Percentiles rank a stretch among this genome's conserved stretches.
Evolutionary conservation across 2,329 filamentous ascomycete genomes (phyloP).

Genomic region (Helminthosporium solani): DNA sequence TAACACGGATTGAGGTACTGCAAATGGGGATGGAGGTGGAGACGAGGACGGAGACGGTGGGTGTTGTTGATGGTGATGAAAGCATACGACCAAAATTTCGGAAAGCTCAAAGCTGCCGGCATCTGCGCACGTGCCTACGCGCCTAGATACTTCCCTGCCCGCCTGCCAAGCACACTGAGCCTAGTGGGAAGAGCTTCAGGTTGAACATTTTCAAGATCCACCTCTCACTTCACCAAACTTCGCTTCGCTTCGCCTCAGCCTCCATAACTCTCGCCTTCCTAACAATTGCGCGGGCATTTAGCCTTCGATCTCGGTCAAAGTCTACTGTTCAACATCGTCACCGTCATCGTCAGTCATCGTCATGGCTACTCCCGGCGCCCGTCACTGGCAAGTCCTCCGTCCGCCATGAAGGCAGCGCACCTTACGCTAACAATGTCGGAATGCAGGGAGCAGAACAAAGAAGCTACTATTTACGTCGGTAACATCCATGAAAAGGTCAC

Average conservation of each 20-base stretch:
- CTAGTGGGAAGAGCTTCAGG: conserved; percentile 6
- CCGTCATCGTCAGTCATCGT: no score
- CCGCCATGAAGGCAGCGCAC: neutral
- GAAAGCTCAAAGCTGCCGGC: conserved; percentile 1
- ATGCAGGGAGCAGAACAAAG: conserved; percentile 83
- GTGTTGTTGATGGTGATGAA: conserved; percentile 5
- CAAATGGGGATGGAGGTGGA: conserved; percentile 6
- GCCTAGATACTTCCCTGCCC: no score
- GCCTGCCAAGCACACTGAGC: conserved; percentile 9
- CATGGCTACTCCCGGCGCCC: conserved; percentile 63
- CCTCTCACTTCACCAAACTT: neutral
- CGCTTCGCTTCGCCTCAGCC: neutral
- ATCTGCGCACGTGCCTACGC: conserved; percentile 12
- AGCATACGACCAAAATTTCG: conserved; percentile 8
- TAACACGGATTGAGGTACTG: conserved; percentile 1
- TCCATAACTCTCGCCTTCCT: no score
- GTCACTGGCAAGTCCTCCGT: conserved; percentile 66
- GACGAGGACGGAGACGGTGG: no score
- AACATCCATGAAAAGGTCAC: conserved; percentile 97
- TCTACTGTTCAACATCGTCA: no score
- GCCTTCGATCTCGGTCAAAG: no score
- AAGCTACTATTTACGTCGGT: conserved; percentile 95
- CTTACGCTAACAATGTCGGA: conserved; percentile 26
- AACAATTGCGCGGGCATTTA: no score
- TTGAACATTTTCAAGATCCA: conserved; percentile 5